Conservation (phyloP, 129 eudicot genomes). For the Dittrichia graveolens region DNA sequence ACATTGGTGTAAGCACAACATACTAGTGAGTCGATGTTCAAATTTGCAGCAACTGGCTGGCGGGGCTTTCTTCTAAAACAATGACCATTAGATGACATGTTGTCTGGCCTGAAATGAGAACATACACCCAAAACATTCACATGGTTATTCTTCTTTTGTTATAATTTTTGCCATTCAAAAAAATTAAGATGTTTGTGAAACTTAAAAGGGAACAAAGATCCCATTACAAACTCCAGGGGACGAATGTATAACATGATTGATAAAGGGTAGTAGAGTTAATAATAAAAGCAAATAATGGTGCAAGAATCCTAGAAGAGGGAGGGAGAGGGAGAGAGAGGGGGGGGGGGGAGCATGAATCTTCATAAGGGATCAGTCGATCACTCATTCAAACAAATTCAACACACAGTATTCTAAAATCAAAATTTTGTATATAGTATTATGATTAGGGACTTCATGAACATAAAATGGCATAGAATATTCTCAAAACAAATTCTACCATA, state of each 20-base stretch:
- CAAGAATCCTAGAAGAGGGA: neutral
- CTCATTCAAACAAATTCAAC: neutral
- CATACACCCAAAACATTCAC: slow-evolving; percentile 16
- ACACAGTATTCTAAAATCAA: neutral
- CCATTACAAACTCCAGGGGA: neutral
- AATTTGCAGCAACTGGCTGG: slow-evolving; percentile 62
- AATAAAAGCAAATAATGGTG: slow-evolving; percentile 10
- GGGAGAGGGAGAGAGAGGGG: neutral
- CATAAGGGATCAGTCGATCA: neutral
- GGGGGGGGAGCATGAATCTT: neutral
- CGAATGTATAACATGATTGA: neutral
- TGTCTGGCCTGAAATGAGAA: slow-evolving; percentile 56
- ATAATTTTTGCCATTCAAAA: neutral
- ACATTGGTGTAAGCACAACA: neutral
- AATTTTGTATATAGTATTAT: neutral
- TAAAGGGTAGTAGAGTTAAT: neutral
- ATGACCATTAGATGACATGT: slow-evolving; percentile 56
- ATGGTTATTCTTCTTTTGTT: slow-evolving; percentile 1
- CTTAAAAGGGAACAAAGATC: neutral
- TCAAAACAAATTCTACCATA: neutral
- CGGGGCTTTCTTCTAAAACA: slow-evolving; percentile 82
- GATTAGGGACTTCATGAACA: neutral
- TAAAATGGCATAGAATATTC: slow-evolving; percentile 9
- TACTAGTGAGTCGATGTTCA: slow-evolving; percentile 82
- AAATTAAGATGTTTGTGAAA: neutral